These are phyloP conservation scores for Corymbia citriodora DNA, from an alignment of 441 rosid genomes.

Conservation along the genomic window DNA sequence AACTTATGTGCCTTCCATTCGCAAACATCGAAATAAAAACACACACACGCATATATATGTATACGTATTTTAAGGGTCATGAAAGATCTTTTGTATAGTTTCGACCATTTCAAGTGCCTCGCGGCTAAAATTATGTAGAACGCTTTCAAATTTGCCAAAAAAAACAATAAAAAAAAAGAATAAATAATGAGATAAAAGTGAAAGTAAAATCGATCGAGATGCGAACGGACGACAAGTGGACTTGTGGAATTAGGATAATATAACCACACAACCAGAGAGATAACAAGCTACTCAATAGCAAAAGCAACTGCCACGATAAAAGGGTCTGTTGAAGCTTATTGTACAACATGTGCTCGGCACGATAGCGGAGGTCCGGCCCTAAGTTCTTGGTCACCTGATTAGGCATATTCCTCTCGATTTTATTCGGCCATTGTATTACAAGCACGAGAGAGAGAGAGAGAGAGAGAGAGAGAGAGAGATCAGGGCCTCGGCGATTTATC, in stretches of 20 bases:
- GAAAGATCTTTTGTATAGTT: background rate
- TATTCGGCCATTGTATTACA: background rate
- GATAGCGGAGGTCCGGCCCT: background rate
- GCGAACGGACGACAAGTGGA: background rate
- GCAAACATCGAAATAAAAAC: background rate
- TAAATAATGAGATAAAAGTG: background rate
- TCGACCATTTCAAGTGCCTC: background rate
- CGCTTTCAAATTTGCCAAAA: background rate
- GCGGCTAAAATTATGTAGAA: background rate
- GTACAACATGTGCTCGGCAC: background rate
- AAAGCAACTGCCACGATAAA: background rate
- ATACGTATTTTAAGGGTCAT: background rate
- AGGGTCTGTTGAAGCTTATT: background rate
- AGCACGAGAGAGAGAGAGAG: background rate
- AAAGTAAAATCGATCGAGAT: background rate
- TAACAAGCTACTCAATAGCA: background rate
- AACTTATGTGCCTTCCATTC: rapidly evolving
- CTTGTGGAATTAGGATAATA: background rate
- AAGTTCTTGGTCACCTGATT: background rate
- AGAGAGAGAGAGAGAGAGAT: background rate
- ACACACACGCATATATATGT: rapidly evolving
- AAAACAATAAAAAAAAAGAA: rapidly evolving
- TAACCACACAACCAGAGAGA: background rate
- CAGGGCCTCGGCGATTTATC: background rate
- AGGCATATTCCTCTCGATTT: background rate